Base-by-base conservation (phyloP, 352 stramenopile genomes). In the Phytophthora meadii region DNA sequence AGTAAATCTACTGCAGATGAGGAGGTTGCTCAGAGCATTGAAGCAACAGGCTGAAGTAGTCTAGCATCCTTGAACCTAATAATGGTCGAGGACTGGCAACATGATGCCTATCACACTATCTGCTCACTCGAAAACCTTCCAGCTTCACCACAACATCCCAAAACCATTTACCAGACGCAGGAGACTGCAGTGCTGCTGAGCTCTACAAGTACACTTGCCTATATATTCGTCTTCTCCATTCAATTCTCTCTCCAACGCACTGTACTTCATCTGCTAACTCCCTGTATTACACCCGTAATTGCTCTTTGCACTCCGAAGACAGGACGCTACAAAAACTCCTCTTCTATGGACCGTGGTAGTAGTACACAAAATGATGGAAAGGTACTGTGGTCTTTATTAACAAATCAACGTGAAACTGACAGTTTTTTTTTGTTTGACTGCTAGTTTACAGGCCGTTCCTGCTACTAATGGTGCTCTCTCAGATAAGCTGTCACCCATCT, bases 151-250 rank as follows among this genome's bases (percentile, higher is more conserved):
- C 19, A 19, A 19, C 19, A 19, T 19, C 19, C 19, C 19, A 19
- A 19, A 19, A 19, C 19, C 19, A 19, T 19, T 19, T 19, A 19
- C 19, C 19, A 32, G 4, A 86, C 89, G 71, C 76, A 90, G 48
- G 75, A 85, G 40, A 77, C 75, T 28, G 77, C 78, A 46, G 75
- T 77, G 56, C 77, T 93, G 36, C 68, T 93, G 27, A 68, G 80
- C 58, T 87, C 82, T 55, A 60, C 79, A 48, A 77, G 84, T 93
- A 54, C 61, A 62, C 70, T 0, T 17, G 0, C 15, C 9, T 1
- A 17, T 1, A 50, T 1, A 25, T 36, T 44, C 25, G 25, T 5
- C 2, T 54, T 17, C 3, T 24, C 6, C 40, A 19, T 1, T 24
- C 1, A 15, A 8, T 54, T 12, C 4, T 22, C 27, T 47, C 15